A percentile compares a stretch with the other conserved stretches of the same genome.
Evolutionary conservation across 768 basidiomycete species (phyloP).

Genomic region (Udeniomyces megalosporus): DNA sequence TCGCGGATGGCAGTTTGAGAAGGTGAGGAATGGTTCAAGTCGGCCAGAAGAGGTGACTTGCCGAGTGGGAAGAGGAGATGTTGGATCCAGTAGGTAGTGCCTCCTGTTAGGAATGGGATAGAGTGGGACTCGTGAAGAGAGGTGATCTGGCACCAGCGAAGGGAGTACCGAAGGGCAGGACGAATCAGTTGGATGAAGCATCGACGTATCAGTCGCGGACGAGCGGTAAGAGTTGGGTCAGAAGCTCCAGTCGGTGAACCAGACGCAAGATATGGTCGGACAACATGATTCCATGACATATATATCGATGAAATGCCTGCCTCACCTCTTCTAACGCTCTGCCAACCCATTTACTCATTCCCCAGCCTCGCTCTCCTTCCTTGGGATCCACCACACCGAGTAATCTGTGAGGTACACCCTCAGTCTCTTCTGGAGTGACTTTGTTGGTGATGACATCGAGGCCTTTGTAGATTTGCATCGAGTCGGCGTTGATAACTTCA

Average conservation of each 20-base stretch:
- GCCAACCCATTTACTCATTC: constrained; percentile 46
- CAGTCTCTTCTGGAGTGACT: constrained; percentile 54
- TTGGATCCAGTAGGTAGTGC: constrained; percentile 95
- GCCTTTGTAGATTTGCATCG: constrained; percentile 91
- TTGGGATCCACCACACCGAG: constrained; percentile 77
- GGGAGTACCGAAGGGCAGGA: background rate
- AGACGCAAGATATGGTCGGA: too few relatives aligned
- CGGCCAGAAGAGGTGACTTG: background rate
- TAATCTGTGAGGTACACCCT: constrained; percentile 70
- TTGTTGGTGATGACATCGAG: constrained; percentile 93
- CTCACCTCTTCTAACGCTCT: constrained; percentile 64
- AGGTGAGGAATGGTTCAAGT: background rate
- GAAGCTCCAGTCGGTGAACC: background rate
- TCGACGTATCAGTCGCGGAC: too few relatives aligned
- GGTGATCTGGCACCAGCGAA: constrained; percentile 43
- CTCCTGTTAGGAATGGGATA: constrained; percentile 82
- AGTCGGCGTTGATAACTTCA: constrained; percentile 82
- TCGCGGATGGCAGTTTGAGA: too few relatives aligned
- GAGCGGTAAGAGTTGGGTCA: too few relatives aligned
- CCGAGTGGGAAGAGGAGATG: constrained; percentile 66
- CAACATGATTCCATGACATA: too few relatives aligned
- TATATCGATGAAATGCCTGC: too few relatives aligned
- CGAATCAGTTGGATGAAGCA: too few relatives aligned
- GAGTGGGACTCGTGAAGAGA: constrained; percentile 47
- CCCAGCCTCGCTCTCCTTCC: constrained; percentile 37